Evolutionary conservation across 2,329 filamentous ascomycete species (phyloP).

Genomic region (Diaporthe helianthi): DNA sequence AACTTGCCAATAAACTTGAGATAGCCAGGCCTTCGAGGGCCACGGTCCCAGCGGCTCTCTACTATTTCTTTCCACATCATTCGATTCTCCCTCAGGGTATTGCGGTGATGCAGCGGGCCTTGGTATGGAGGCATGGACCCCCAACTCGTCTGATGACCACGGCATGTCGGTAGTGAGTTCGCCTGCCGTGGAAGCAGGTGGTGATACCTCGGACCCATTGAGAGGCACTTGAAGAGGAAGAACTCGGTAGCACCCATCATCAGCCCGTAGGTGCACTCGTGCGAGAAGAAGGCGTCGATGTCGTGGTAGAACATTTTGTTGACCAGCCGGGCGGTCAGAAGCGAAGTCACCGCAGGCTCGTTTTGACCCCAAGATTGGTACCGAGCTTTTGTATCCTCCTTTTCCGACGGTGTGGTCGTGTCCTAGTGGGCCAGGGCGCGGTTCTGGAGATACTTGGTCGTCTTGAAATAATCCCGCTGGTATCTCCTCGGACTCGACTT

Average conservation of each 20-base stretch:
- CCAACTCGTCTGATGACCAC: not conserved
- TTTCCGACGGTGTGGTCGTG: not conserved
- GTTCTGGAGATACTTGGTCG: slow-evolving; percentile 7
- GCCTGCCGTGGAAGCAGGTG: slow-evolving; percentile 2
- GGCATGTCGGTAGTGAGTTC: not conserved
- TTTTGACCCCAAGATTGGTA: not conserved
- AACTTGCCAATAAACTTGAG: slow-evolving; percentile 12
- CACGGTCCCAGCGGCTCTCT: not conserved
- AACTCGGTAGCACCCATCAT: slow-evolving; percentile 13
- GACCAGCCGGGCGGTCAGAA: not conserved
- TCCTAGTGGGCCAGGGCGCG: slow-evolving; percentile 6
- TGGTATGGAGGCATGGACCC: not conserved
- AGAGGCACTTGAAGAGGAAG: slow-evolving; percentile 5
- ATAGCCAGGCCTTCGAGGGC: not conserved
- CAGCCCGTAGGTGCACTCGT: slow-evolving; percentile 10
- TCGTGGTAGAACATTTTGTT: not conserved
- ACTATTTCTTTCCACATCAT: slow-evolving; percentile 6
- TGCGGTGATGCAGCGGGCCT: not conserved
- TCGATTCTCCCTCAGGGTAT: not conserved
- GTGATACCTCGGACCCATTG: not conserved
- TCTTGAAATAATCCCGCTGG: not conserved
- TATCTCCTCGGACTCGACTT: not conserved
- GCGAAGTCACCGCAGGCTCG: not conserved
- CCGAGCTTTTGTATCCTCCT: not conserved
- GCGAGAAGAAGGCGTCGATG: slow-evolving; percentile 1